phyloP scores from a whole-genome alignment of 306 rosid species.

The Boehmeria nivea region DNA sequence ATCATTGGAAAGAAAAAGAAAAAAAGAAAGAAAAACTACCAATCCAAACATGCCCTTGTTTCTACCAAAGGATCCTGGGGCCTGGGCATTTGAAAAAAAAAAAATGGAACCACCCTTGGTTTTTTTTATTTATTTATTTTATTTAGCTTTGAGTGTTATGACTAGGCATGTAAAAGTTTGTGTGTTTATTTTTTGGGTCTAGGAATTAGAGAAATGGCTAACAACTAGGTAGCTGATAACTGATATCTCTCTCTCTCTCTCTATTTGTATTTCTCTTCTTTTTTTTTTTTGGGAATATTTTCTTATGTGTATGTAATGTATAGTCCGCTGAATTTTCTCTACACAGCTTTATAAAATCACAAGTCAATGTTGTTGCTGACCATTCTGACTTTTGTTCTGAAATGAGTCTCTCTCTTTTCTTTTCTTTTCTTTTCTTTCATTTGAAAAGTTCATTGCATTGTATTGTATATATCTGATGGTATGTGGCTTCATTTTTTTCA shows the following conservation, averaged over 20 bases:
- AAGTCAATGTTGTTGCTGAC: slow-evolving; percentile 12
- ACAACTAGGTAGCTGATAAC: slow-evolving; percentile 40
- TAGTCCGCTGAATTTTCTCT: slow-evolving; percentile 21
- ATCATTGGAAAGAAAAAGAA: slow-evolving; percentile 1
- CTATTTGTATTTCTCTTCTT: background rate
- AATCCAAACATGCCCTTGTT: too few species aligned
- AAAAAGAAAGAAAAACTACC: too few species aligned
- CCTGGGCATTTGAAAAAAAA: slow-evolving; percentile 1
- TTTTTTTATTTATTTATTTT: background rate
- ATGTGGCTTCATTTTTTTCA: too few species aligned
- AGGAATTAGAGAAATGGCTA: slow-evolving; percentile 57
- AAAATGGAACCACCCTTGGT: slow-evolving; percentile 4
- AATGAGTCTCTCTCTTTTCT: too few species aligned
- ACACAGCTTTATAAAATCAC: slow-evolving; percentile 36
- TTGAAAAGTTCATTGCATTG: background rate
- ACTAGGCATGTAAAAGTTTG: slow-evolving; percentile 38
- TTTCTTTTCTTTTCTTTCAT: too few species aligned
- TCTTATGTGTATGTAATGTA: slow-evolving; percentile 42
- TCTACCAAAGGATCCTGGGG: background rate
- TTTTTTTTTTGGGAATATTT: too few species aligned
- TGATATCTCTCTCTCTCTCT: slow-evolving; percentile 1
- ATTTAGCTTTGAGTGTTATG: background rate
- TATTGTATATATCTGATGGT: too few species aligned
- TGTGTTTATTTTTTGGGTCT: slow-evolving; percentile 21
- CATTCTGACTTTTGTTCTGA: slow-evolving; percentile 2